phyloP scores from a whole-genome alignment of 2,329 filamentous ascomycete species.

The Microdochium nivale region DNA sequence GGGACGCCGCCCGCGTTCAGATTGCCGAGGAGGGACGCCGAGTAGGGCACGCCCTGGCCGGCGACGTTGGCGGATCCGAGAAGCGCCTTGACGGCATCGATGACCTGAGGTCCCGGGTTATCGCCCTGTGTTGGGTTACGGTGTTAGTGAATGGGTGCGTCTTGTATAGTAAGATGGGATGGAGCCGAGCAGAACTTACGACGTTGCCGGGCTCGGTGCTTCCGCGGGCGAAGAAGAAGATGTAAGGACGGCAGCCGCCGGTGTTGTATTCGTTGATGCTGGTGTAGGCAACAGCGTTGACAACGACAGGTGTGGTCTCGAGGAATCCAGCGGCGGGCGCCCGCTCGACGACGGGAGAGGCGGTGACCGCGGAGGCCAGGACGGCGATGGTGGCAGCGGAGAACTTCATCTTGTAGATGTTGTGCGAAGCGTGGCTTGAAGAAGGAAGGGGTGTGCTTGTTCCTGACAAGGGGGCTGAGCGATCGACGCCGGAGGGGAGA shows the following conservation, averaged over 20 bases:
- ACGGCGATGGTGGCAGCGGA: neutral
- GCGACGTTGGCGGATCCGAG: conserved; percentile 5
- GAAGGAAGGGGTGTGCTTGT: neutral
- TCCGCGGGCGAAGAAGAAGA: neutral
- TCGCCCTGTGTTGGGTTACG: conserved; percentile 32
- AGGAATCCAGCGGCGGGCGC: neutral
- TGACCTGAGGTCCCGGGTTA: conserved; percentile 53
- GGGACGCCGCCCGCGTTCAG: conserved; percentile 19
- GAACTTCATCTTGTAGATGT: neutral
- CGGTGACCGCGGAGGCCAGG: neutral
- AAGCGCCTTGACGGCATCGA: conserved; percentile 49
- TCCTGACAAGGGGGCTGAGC: neutral
- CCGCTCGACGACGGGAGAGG: neutral
- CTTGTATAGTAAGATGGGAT: neutral
- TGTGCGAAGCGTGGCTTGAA: neutral
- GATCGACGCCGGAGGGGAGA: neutral
- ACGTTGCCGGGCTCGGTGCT: neutral
- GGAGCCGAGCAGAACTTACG: neutral
- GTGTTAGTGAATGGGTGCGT: neutral
- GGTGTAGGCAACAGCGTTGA: neutral
- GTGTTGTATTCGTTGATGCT: neutral
- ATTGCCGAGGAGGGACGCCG: conserved; percentile 17
- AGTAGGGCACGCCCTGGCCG: conserved; percentile 13
- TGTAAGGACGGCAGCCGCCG: neutral
- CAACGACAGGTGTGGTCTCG: neutral